These are phyloP conservation scores for Entamoeba moshkovskii DNA, from an alignment of 208 protist genomes.

Conservation along the genomic window DNA sequence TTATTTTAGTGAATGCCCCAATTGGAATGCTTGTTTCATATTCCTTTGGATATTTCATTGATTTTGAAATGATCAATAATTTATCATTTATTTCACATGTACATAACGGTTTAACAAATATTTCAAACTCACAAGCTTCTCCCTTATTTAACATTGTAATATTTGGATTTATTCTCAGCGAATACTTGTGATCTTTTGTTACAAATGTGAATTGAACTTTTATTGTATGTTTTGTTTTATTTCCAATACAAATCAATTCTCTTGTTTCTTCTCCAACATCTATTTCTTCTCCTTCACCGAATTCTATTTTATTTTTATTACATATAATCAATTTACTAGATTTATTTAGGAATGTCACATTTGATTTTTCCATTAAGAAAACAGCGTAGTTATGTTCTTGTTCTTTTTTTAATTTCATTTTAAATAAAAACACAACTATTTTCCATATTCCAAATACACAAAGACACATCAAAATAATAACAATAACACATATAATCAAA, in stretches of 20 bases:
- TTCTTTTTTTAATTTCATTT: not conserved
- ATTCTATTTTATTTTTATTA: not conserved
- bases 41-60: not conserved
- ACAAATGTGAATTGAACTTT: not conserved
- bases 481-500: not conserved
- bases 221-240: not conserved
- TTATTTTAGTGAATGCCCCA: not conserved
- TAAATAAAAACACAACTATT: not conserved
- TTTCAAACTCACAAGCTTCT: not conserved
- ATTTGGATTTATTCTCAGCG: not conserved
- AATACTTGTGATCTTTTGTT: not conserved
- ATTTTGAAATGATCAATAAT: not conserved
- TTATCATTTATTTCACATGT: not conserved
- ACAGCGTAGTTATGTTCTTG: not conserved
- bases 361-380: not conserved
- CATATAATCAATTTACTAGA: not conserved
- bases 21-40: not conserved
- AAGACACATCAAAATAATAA: not conserved
- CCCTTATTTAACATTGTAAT: not conserved
- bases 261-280: not conserved
- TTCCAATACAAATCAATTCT: not conserved
- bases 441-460: not conserved
- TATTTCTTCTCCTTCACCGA: not conserved
- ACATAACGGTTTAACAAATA: not conserved
- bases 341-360: not conserved